Conservation (phyloP, 176 grass and related monocot genomes). For the Triticum dicoccoides region DNA sequence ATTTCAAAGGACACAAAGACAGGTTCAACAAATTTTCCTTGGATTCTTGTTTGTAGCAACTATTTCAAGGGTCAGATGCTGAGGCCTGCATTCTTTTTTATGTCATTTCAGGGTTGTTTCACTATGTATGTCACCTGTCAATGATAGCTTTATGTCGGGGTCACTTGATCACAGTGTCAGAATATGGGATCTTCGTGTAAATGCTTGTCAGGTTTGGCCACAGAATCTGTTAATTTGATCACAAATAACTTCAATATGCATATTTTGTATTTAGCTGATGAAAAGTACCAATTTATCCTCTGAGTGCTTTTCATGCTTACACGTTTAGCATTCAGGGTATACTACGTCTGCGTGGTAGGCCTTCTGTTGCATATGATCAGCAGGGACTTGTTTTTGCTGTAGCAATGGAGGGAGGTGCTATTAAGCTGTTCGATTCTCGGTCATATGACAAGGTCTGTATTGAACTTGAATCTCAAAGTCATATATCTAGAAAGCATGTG, state of each 20-base stretch:
- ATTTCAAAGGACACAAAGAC: constrained; percentile 98
- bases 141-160: constrained; percentile 98
- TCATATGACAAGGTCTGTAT: constrained; percentile 89
- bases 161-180: constrained; percentile 94
- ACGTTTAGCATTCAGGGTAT: constrained; percentile 71
- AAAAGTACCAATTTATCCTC: constrained; percentile 24
- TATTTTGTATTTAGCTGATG: constrained; percentile 18
- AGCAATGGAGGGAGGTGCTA: constrained; percentile 96
- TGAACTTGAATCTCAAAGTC: neutral
- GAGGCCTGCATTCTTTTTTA: constrained; percentile 10
- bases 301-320: constrained; percentile 32
- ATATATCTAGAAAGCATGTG: neutral
- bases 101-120: constrained; percentile 69
- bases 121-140: constrained; percentile 89
- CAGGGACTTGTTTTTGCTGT: constrained; percentile 98
- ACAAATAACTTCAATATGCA: neutral
- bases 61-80: neutral
- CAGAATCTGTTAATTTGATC: neutral
- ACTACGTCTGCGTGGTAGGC: constrained; percentile 74
- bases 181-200: constrained; percentile 98
- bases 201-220: constrained; percentile 88
- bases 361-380: constrained; percentile 99
- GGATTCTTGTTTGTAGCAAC: constrained; percentile 7
- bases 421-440: constrained; percentile 96
- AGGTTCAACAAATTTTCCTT: constrained; percentile 35